These are phyloP conservation scores for Clitoria ternatea DNA, from an alignment of 306 rosid species.

Conservation along the genomic window DNA sequence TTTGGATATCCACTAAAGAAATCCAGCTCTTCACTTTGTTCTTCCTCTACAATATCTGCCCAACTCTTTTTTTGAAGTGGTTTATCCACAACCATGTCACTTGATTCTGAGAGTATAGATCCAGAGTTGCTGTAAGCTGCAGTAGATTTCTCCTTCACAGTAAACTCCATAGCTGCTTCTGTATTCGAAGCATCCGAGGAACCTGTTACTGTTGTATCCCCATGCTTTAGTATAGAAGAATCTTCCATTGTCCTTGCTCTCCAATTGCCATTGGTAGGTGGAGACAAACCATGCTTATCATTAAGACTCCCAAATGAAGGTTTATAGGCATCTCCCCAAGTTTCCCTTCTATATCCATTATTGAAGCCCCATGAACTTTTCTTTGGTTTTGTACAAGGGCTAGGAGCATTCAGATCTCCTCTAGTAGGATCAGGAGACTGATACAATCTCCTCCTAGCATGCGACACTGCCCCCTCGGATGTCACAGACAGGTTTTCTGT, in stretches of 20 bases:
- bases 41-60: conserved; percentile 97
- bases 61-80: conserved; percentile 63
- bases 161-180: conserved; percentile 11
- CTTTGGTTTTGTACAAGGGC: conserved; percentile 50
- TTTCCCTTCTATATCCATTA: conserved; percentile 40
- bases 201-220: not conserved
- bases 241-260: conserved; percentile 21
- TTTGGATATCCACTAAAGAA: conserved; percentile 15
- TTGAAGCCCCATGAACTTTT: conserved; percentile 50
- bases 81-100: conserved; percentile 18
- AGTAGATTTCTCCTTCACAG: conserved; percentile 26
- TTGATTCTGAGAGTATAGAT: conserved; percentile 4
- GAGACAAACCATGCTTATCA: conserved; percentile 11
- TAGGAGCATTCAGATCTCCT: conserved; percentile 29
- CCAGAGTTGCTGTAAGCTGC: not conserved
- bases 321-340: conserved; percentile 37
- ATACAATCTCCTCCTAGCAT: conserved; percentile 28
- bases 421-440: conserved; percentile 41
- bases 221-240: conserved; percentile 15
- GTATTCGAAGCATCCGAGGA: conserved; percentile 1
- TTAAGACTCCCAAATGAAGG: conserved; percentile 30
- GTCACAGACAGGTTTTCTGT: conserved; percentile 28
- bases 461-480: conserved; percentile 30
- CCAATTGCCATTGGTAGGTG: conserved; percentile 24
- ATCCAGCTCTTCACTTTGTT: conserved; percentile 55